Evolutionary conservation across 2,329 filamentous ascomycete species (phyloP).

Genomic region (Xylariaceae sp.): DNA sequence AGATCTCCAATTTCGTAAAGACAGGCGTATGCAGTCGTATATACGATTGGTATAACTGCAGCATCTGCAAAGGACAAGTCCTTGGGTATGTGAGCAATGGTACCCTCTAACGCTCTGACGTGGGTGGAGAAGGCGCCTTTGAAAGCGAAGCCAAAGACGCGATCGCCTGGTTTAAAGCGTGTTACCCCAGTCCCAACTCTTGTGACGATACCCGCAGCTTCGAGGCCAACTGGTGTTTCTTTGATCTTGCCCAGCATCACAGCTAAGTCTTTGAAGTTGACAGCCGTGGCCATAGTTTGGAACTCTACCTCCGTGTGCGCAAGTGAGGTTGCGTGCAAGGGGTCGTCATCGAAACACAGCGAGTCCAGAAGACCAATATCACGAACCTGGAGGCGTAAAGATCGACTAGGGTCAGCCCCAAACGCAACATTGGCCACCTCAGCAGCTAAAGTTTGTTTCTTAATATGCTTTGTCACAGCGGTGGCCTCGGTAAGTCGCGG

Average conservation of each 20-base stretch:
- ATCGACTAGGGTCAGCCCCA: constrained; percentile 5
- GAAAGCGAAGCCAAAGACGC: constrained; percentile 11
- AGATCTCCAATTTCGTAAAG: constrained; percentile 36
- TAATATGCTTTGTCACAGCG: constrained; percentile 8
- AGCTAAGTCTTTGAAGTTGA: constrained; percentile 26
- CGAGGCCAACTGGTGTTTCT: constrained; percentile 14
- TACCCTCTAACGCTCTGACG: constrained; percentile 15
- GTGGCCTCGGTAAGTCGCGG: constrained; percentile 7
- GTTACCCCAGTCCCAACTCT: constrained; percentile 29
- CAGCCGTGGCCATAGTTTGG: constrained; percentile 21
- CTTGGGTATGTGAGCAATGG: constrained; percentile 19
- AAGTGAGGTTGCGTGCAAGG: not conserved
- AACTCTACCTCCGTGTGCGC: constrained; percentile 30
- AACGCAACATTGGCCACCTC: constrained; percentile 9
- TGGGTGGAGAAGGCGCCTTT: constrained; percentile 13
- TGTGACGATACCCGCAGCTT: constrained; percentile 42
- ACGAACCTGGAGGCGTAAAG: constrained; percentile 17
- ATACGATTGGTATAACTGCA: constrained; percentile 9
- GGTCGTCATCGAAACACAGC: constrained; percentile 30
- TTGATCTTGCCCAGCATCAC: constrained; percentile 23
- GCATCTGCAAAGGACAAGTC: constrained; percentile 18
- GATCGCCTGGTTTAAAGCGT: constrained; percentile 25
- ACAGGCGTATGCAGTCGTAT: constrained; percentile 35
- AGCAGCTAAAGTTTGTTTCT: not conserved
- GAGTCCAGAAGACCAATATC: constrained; percentile 28